Evolutionary conservation across 495 filamentous ascomycete species (phyloP).

Genomic region (Xylaria cubensis): DNA sequence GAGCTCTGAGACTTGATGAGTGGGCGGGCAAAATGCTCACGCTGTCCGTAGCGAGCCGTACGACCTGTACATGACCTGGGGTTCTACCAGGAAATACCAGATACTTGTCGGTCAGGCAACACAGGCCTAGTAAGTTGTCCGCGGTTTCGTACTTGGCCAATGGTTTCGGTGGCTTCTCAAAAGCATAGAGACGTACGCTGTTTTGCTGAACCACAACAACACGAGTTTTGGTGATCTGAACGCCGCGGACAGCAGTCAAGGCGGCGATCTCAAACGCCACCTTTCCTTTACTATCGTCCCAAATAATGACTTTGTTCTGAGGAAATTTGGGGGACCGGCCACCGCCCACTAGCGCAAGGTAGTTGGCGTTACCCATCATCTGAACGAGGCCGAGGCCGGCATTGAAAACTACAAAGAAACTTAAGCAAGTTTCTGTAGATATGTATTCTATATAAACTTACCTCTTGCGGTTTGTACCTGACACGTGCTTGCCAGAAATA

Average conservation of each 20-base stretch:
- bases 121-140: constrained; percentile 84
- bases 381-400: constrained; percentile 82
- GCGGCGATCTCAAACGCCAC: constrained; percentile 64
- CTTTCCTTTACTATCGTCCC: constrained; percentile 86
- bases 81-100: constrained; percentile 86
- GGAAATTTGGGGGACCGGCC: constrained; percentile 86
- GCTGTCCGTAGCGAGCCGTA: constrained; percentile 79
- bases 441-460: constrained; percentile 23
- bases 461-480: constrained; percentile 67
- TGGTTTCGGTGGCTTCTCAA: constrained; percentile 76
- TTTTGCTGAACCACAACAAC: constrained; percentile 85
- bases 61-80: constrained; percentile 88
- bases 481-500: constrained; percentile 80
- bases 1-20: constrained; percentile 75
- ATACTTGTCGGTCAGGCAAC: constrained; percentile 72
- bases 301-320: constrained; percentile 90
- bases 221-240: constrained; percentile 76
- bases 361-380: constrained; percentile 90
- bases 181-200: constrained; percentile 81
- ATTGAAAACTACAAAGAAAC: constrained; percentile 69
- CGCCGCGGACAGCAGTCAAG: constrained; percentile 72
- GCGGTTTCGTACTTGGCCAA: constrained; percentile 81
- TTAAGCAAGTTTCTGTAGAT: not conserved
- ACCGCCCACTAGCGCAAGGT: constrained; percentile 87
- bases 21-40: constrained; percentile 96